Percentiles rank a stretch among this genome's conserved stretches.
phyloP scores from a whole-genome alignment of 352 stramenopile genomes.

The Phytophthora meadii region DNA sequence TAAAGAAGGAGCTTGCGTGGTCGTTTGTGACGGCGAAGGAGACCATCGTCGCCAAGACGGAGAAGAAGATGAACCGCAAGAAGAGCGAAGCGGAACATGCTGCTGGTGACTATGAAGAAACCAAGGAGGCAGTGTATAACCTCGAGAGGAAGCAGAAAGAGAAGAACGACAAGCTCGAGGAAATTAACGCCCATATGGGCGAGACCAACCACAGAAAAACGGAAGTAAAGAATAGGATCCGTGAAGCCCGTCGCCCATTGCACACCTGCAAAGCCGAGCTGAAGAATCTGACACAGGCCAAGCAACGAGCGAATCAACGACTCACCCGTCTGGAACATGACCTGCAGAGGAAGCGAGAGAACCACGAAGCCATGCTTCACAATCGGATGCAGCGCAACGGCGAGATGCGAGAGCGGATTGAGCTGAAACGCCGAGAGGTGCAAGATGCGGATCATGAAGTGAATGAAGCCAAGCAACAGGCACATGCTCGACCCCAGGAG shows the following conservation, averaged over 20 bases:
- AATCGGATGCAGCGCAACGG: conserved; percentile 67
- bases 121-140: conserved; percentile 50
- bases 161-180: conserved; percentile 72
- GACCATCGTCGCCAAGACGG: conserved; percentile 47
- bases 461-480: conserved; percentile 39
- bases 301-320: conserved; percentile 55
- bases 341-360: conserved; percentile 58
- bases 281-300: conserved; percentile 63
- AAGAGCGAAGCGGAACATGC: conserved; percentile 50
- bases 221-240: conserved; percentile 65
- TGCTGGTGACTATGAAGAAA: conserved; percentile 51
- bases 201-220: conserved; percentile 58
- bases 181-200: conserved; percentile 47
- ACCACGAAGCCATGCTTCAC: conserved; percentile 65
- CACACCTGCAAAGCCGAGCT: conserved; percentile 73
- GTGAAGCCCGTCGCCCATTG: conserved; percentile 66
- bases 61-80: conserved; percentile 66
- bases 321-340: conserved; percentile 60
- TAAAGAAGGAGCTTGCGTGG: conserved; percentile 85
- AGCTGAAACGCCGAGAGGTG: conserved; percentile 57
- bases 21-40: conserved; percentile 85
- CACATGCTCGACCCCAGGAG: conserved; percentile 33
- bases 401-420: conserved; percentile 63
- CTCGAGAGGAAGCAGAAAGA: conserved; percentile 68
- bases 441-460: conserved; percentile 49